Conservation (phyloP, 2,329 filamentous ascomycete genomes). For the Coleophoma cylindrospora region DNA sequence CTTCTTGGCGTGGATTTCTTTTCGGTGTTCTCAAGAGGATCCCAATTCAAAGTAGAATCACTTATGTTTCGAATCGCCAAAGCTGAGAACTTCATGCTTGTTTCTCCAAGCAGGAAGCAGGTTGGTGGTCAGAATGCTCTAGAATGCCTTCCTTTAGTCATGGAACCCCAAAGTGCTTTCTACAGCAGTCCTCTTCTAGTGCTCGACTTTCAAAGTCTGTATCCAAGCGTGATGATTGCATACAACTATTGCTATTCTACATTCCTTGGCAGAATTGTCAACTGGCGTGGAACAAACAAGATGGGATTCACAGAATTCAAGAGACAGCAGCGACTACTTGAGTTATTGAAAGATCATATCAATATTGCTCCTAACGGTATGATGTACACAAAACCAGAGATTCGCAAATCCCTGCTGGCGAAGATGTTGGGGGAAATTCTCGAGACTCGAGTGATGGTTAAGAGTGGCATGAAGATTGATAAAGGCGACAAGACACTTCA, state of each 20-base stretch:
- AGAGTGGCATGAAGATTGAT: slow-evolving; percentile 91
- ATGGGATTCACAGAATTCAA: slow-evolving; percentile 91
- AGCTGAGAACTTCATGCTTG: slow-evolving; percentile 86
- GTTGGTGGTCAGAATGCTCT: slow-evolving; percentile 91
- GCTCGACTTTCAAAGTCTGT: slow-evolving; percentile 92
- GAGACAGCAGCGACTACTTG: slow-evolving; percentile 68
- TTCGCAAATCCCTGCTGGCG: slow-evolving; percentile 84
- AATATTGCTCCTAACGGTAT: slow-evolving; percentile 95
- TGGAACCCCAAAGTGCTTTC: slow-evolving; percentile 95
- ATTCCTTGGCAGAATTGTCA: slow-evolving; percentile 78
- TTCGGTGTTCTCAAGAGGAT: slow-evolving; percentile 89
- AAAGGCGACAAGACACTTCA: slow-evolving; percentile 84
- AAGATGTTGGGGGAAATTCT: slow-evolving; percentile 97
- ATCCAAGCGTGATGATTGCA: slow-evolving; percentile 97
- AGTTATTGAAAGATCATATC: slow-evolving; percentile 76
- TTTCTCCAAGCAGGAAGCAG: slow-evolving; percentile 87
- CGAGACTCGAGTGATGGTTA: slow-evolving; percentile 96
- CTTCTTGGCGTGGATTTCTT: slow-evolving; percentile 94
- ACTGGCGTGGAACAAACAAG: slow-evolving; percentile 89
- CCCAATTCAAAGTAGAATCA: slow-evolving; percentile 97
- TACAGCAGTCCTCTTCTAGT: slow-evolving; percentile 88
- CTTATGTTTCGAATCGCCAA: slow-evolving; percentile 99
- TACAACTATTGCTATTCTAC: slow-evolving; percentile 99
- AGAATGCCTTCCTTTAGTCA: slow-evolving; percentile 90
- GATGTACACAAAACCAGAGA: slow-evolving; percentile 83